Evolutionary conservation across 2,329 filamentous ascomycete genomes (phyloP), one percentile per base, ranked within the genome.

Genomic region (Fusarium xyrophilum): DNA sequence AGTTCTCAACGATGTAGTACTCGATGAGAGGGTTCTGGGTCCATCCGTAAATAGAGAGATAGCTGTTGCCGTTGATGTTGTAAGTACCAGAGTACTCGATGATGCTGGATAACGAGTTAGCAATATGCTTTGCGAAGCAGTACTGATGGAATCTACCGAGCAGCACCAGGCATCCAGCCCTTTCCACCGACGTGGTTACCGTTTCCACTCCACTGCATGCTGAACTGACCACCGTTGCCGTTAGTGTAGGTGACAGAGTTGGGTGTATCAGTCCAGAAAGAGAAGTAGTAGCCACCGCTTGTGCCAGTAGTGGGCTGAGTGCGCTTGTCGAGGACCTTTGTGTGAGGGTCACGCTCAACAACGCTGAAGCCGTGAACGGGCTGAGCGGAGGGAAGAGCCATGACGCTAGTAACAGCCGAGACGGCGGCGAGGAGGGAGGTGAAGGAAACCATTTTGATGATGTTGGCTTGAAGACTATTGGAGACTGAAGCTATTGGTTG

Each of bases 181-280:
- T 74, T 74, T 12, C 73, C 73, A 7, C 73, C 73, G 25, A 74
- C 73, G 53, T 71, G 69, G 56, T 74, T 74, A 33, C 69, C 69
- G 32, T 61, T 62, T 47, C 79, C 78, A 43, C 65, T 73, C 85
- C 84, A 87, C 12, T 43, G 33, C 44, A 74, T 82, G 77, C 56
- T 79, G 77, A 85, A 86, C 30, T 76, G 71, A 2, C 83, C 83
- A 6, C 68, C 78, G 8, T 71, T 69, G 4, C 78, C 78, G 72
- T 85, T 85, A 56, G 71, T 82, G 74, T 84, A 85, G 32, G 76
- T 80, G 13, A 83, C 82, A 19, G 70, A 72, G 23, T 78, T 80
- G 44, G 76, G 80, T 3, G 79, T 81, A 43, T 84, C 81, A 47
- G 81, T 82, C 82, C 82, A 84, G 76, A 79, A 85, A 7, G 79